Conservation (phyloP, 495 filamentous ascomycete genomes). For the Aspergillus asperescens region DNA sequence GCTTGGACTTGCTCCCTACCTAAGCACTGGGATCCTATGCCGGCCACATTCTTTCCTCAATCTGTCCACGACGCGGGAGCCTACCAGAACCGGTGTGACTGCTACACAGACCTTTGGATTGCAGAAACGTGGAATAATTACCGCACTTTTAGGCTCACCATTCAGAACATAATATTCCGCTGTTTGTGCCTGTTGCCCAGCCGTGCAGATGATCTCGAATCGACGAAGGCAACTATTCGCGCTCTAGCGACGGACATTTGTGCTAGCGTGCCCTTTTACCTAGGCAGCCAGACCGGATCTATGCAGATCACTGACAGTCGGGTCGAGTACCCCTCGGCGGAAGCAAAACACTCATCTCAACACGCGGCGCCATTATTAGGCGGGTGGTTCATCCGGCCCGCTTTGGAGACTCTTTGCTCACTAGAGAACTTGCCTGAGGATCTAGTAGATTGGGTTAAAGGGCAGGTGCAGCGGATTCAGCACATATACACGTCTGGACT, state of each 20-base stretch:
- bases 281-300: constrained; percentile 35
- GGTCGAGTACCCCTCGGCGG: constrained; percentile 35
- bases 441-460: constrained; percentile 26
- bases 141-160: constrained; percentile 52
- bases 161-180: constrained; percentile 47
- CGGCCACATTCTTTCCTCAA: constrained; percentile 31
- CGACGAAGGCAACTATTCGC: constrained; percentile 22
- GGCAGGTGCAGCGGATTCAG: constrained; percentile 31
- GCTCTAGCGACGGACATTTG: constrained; percentile 38
- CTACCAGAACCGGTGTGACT: constrained; percentile 53
- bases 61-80: constrained; percentile 30
- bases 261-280: constrained; percentile 37
- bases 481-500: constrained; percentile 27
- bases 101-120: constrained; percentile 56
- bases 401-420: constrained; percentile 22
- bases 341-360: constrained; percentile 25
- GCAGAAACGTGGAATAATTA: constrained; percentile 60
- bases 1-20: constrained; percentile 30
- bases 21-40: constrained; percentile 25
- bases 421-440: constrained; percentile 21
- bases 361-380: constrained; percentile 34
- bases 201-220: constrained; percentile 13
- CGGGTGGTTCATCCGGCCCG: constrained; percentile 32
- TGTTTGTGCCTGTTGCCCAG: constrained; percentile 25
- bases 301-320: constrained; percentile 26